Base-by-base conservation (phyloP, 176 grass and related monocot genomes). In the Zizania latifolia region DNA sequence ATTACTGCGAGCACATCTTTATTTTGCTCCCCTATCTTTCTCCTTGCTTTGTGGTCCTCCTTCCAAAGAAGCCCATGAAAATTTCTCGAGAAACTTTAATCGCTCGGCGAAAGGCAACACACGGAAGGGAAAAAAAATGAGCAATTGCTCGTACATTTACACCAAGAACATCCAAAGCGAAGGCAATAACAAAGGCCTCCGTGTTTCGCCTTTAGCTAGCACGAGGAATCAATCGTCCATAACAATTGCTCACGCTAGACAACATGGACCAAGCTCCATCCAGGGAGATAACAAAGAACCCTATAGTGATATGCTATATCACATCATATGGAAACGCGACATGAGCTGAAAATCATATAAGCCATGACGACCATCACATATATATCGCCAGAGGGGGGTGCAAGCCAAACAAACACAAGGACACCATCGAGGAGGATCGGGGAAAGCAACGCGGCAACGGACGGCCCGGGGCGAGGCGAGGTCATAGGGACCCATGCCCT, bases 371-470 rank as follows among this genome's bases (percentile, higher is more conserved):
- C 75, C 62, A 84, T 70, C 72, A 82, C 81, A 80, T 50, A 84
- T 68, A 79, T 88, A 74, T 75, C 48, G 48, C 48, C 48, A 53
- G n/a, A 22, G 48, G 24, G 29, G 54, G n/a, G 61, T n/a, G 62
- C 81, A 88, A 88, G 81, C 86, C 86, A 84, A 80, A 80, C 80
- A 80, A 82, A 84, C 76, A 78, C 56, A 54, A 70, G 55, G 78
- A 76, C 41, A 76, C 71, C 68, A 37, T 70, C 30, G 74, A 56
- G 68, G n/a, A n/a, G n/a, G 70, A 43, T 30, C 35, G 27, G 33
- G 38, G 51, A 61, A 72, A 78, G 75, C 67, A 72, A 76, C 58
- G 46, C 72, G 30, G 45, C 78, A 37, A 36, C 78, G 57, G 68
- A 65, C 72, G 82, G 58, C 2, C 76, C 61, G 63, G 69, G 9